Percentiles rank a stretch among this genome's conserved stretches.
Evolutionary conservation across 2,329 filamentous ascomycete species (phyloP).

Genomic region (Diaporthe longicolla): DNA sequence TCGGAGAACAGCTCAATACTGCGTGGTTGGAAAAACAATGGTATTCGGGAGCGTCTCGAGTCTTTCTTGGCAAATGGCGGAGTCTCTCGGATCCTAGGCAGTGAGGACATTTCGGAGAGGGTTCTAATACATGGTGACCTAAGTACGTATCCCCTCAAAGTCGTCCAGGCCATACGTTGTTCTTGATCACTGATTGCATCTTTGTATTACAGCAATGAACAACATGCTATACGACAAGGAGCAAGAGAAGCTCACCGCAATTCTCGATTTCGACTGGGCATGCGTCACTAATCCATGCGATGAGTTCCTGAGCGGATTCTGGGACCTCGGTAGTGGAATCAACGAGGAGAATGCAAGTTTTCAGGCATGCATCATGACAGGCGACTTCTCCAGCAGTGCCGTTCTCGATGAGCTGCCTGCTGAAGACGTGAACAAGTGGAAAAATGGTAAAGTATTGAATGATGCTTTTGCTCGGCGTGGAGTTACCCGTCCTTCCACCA

Average conservation of each 20-base stretch:
- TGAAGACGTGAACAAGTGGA: neutral
- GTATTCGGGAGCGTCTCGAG: neutral
- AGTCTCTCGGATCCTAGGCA: neutral
- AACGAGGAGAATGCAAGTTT: neutral
- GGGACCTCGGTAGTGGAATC: neutral
- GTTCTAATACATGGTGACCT: neutral
- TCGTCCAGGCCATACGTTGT: neutral
- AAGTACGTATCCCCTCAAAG: neutral
- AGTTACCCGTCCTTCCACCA: neutral
- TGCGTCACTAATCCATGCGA: neutral
- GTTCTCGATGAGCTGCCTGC: neutral
- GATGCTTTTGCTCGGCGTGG: neutral
- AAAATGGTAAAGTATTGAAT: neutral
- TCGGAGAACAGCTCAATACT: neutral
- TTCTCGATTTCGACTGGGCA: neutral
- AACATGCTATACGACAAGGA: neutral
- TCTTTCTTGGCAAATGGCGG: neutral
- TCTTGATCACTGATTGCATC: neutral
- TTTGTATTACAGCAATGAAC: neutral
- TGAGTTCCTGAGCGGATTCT: neutral
- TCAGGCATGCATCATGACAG: neutral
- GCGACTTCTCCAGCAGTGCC: neutral
- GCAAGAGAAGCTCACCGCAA: neutral
- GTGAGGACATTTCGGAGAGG: neutral
- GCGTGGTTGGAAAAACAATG: neutral